Evolutionary conservation across 2,329 filamentous ascomycete genomes (phyloP).

Genomic region (Gnomoniopsis smithogilvyi): DNA sequence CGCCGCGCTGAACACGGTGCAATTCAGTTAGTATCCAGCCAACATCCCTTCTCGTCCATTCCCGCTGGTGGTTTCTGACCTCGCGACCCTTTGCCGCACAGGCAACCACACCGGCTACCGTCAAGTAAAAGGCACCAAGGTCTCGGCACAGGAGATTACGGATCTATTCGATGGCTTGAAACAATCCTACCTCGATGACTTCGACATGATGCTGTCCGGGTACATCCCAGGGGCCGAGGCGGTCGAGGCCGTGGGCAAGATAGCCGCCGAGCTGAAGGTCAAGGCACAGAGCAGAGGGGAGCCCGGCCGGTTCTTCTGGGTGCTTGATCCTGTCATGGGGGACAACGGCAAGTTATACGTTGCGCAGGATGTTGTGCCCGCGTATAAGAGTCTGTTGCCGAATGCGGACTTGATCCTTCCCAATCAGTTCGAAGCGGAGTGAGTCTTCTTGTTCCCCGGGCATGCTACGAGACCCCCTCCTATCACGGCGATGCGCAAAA

Average conservation of each 20-base stretch:
- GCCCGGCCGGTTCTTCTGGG: conserved; percentile 89
- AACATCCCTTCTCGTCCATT: background rate
- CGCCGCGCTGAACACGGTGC: conserved; percentile 89
- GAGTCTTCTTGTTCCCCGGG: conserved; percentile 30
- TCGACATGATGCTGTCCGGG: conserved; percentile 91
- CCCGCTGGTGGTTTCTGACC: background rate
- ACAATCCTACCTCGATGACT: conserved; percentile 80
- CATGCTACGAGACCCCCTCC: too few species aligned
- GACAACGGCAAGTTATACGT: conserved; percentile 93
- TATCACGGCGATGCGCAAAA: too few species aligned
- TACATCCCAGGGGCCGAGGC: conserved; percentile 87
- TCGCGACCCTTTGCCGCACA: conserved; percentile 33
- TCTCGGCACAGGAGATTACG: conserved; percentile 76
- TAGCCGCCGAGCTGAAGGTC: conserved; percentile 75
- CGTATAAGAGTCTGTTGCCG: conserved; percentile 75
- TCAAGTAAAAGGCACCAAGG: conserved; percentile 81
- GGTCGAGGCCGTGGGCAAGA: conserved; percentile 78
- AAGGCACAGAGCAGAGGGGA: conserved; percentile 48
- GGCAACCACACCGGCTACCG: conserved; percentile 94
- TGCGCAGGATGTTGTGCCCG: conserved; percentile 83
- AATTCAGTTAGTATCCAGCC: conserved; percentile 72
- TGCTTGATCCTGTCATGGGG: conserved; percentile 97
- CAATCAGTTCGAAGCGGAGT: conserved; percentile 98
- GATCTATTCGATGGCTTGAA: conserved; percentile 82
- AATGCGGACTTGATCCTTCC: conserved; percentile 90